Base-by-base conservation (phyloP, 768 basidiomycete species). In the Leccinum longicurvipes region DNA sequence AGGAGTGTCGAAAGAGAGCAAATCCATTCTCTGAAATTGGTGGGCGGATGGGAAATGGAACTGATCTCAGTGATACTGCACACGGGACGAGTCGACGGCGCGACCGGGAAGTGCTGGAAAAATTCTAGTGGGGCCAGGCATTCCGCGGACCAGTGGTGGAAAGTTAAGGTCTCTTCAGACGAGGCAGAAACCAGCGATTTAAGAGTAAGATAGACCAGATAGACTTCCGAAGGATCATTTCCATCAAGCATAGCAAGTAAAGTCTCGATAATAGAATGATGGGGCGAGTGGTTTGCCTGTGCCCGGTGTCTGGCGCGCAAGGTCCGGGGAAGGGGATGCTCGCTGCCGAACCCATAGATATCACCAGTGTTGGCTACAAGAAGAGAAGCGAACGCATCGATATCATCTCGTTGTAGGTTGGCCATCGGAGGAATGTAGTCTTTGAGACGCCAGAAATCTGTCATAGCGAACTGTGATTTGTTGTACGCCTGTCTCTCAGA, bases 381-480 rank as follows among this genome's bases (percentile, higher is more conserved):
- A 12, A 93, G 74, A 9, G 79, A 77, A 15, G 85, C 80, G 62
- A 93, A 94, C 1, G 88, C 88, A 50, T 85, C 76, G 17, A 87
- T 75, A 64, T 93, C 90, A 31, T 83, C 83, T 34, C 79, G 79
- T 47, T 82, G 81, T n/a, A 92, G 72, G 27, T 78, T 72, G 1
- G 75, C 71, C 6, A 63, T 59, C 2, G 77, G 52, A 6, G 90
- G 90, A 42, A 94, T 86, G 63, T 81, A 86, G 23, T 84, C 83
- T 66, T 92, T 93, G 65, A 96, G 73, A 36, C 84, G 80, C 93
- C 93, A 97, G 68, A 95, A 93, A 60, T 87, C 84, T 9, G 74
- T 74, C 51, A 74, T 72, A 0, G 81, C 73, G 53, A 89, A 90
- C 27, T 76, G 74, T 7, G 69, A 67, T 52, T 73, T 69, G 14